Evolutionary conservation across 257 asterid species (phyloP).

Genomic region (Mentha longifolia): DNA sequence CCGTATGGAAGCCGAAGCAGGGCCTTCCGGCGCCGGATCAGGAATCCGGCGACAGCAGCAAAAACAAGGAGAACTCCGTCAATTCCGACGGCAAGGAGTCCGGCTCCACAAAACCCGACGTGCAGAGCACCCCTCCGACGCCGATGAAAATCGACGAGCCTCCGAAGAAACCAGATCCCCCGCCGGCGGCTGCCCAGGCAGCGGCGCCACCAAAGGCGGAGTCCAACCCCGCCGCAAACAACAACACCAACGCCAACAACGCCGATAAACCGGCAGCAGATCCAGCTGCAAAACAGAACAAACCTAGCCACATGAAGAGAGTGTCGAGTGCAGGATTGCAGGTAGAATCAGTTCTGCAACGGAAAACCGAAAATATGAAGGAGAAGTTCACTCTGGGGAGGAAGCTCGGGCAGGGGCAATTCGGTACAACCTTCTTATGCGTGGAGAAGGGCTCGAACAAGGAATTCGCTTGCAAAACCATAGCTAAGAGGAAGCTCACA

Average conservation of each 20-base stretch:
- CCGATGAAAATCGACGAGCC: constrained; percentile 47
- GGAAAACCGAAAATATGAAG: constrained; percentile 72
- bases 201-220: neutral
- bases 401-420: constrained; percentile 88
- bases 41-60: constrained; percentile 20
- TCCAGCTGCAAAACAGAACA: constrained; percentile 29
- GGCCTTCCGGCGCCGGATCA: constrained; percentile 52
- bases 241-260: neutral
- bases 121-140: constrained; percentile 51
- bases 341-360: constrained; percentile 70
- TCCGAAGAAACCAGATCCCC: constrained; percentile 34
- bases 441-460: constrained; percentile 61
- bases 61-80: constrained; percentile 35
- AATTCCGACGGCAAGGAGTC: constrained; percentile 40
- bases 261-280: constrained; percentile 41
- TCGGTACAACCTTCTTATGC: constrained; percentile 76
- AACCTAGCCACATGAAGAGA: constrained; percentile 58
- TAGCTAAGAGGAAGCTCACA: constrained; percentile 74
- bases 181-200: neutral
- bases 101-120: constrained; percentile 32
- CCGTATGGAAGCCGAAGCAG: constrained; percentile 48
- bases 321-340: constrained; percentile 71
- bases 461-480: constrained; percentile 80
- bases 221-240: neutral
- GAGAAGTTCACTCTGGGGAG: constrained; percentile 67